Evolutionary conservation across 495 filamentous ascomycete genomes (phyloP).

Genomic region (Penicillium tannophilum): DNA sequence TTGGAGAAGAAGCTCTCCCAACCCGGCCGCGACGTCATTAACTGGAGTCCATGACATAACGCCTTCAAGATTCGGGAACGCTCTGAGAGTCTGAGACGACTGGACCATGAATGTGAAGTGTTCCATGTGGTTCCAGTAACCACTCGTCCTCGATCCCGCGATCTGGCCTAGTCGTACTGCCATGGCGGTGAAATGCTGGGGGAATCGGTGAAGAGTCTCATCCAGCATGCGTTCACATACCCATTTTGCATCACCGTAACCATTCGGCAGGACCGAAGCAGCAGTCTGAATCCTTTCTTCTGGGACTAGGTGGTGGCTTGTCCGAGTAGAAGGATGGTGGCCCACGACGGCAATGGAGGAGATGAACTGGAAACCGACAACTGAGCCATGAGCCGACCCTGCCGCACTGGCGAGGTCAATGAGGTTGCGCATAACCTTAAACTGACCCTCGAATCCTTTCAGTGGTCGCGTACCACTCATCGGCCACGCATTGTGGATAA

Average conservation of each 20-base stretch:
- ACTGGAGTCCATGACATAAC: conserved; percentile 52
- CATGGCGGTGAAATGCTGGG: conserved; percentile 10
- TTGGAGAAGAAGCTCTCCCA: conserved; percentile 34
- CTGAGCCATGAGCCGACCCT: conserved; percentile 8
- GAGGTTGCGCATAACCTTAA: conserved; percentile 32
- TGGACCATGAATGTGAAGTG: conserved; percentile 54
- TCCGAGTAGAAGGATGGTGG: conserved; percentile 31
- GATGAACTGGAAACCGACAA: conserved; percentile 39
- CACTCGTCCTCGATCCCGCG: conserved; percentile 48
- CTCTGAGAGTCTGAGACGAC: conserved; percentile 47
- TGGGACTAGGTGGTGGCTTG: conserved; percentile 26
- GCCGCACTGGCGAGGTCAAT: conserved; percentile 43
- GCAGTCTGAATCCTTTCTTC: conserved; percentile 16
- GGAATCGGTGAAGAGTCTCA: conserved; percentile 27
- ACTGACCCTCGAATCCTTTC: conserved; percentile 33
- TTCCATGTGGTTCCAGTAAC: conserved; percentile 57
- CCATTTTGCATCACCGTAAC: conserved; percentile 53
- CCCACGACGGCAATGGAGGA: conserved; percentile 58
- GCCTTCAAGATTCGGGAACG: conserved; percentile 46
- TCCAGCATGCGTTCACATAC: conserved; percentile 47
- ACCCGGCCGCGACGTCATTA: conserved; percentile 34
- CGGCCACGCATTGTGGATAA: conserved; percentile 45
- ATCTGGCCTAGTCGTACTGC: conserved; percentile 52
- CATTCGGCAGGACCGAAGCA: conserved; percentile 20
- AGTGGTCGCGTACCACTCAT: conserved; percentile 38